Evolutionary conservation across 352 stramenopile species (phyloP).

Genomic region (Pseudoperonospora humuli): DNA sequence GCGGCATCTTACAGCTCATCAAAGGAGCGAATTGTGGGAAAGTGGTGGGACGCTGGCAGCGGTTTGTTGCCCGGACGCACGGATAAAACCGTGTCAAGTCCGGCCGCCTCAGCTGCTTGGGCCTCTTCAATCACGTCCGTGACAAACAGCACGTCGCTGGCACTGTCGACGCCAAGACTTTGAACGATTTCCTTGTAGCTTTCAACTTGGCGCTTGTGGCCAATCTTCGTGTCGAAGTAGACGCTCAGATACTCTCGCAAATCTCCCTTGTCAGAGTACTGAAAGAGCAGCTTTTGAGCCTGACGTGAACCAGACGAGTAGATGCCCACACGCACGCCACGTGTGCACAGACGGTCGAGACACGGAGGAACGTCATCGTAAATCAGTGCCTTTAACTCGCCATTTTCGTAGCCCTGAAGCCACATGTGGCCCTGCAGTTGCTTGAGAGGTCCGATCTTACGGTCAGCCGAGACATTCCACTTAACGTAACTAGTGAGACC

Average conservation of each 20-base stretch:
- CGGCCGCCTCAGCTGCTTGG: slow-evolving; percentile 59
- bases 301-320: slow-evolving; percentile 90
- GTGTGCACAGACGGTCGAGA: slow-evolving; percentile 66
- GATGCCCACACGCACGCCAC: slow-evolving; percentile 83
- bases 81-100: slow-evolving; percentile 62
- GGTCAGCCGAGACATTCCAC: slow-evolving; percentile 64
- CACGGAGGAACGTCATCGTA: slow-evolving; percentile 88
- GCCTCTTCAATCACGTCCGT: slow-evolving; percentile 86
- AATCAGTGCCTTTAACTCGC: slow-evolving; percentile 83
- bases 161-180: slow-evolving; percentile 71
- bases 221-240: slow-evolving; percentile 84
- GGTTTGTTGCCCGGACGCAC: slow-evolving; percentile 82
- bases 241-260: slow-evolving; percentile 59
- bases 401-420: slow-evolving; percentile 79
- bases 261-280: slow-evolving; percentile 79
- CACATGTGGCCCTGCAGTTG: slow-evolving; percentile 88
- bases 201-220: slow-evolving; percentile 61
- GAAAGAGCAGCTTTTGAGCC: slow-evolving; percentile 83
- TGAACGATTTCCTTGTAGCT: slow-evolving; percentile 81
- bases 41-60: slow-evolving; percentile 49
- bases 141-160: slow-evolving; percentile 80
- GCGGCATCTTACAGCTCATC: slow-evolving; percentile 36
- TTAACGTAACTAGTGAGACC: slow-evolving; percentile 49
- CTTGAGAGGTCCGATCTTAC: slow-evolving; percentile 87
- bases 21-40: slow-evolving; percentile 53